Percentiles rank a stretch among this genome's conserved stretches.
phyloP scores from a whole-genome alignment of 495 filamentous ascomycete species.

The Podospora conica region DNA sequence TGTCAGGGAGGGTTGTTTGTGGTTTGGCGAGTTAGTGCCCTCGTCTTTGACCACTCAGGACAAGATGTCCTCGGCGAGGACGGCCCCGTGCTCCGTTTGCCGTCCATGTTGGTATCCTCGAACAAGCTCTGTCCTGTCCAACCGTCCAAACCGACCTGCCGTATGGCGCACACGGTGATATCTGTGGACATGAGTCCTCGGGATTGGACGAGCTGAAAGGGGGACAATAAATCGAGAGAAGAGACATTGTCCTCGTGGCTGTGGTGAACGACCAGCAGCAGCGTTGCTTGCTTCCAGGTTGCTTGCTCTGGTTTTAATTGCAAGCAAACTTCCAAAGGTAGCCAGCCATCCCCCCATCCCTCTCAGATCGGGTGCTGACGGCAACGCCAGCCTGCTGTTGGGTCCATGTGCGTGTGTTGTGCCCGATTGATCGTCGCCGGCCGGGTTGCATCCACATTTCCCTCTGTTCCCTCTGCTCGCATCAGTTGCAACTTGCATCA shows the following conservation, averaged over 20 bases:
- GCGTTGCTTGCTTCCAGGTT: neutral
- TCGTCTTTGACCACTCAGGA: conserved; percentile 2
- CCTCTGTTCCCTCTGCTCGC: neutral
- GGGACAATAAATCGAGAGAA: neutral
- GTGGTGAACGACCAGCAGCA: neutral
- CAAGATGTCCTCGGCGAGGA: neutral
- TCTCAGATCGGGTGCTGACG: neutral
- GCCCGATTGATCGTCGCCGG: neutral
- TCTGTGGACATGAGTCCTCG: neutral
- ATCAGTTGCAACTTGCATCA: neutral
- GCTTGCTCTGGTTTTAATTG: neutral
- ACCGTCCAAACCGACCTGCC: neutral
- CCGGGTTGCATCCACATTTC: neutral
- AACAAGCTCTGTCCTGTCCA: neutral
- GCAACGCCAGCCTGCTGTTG: neutral
- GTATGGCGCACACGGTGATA: neutral
- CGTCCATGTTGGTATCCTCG: neutral
- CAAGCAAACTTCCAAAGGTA: neutral
- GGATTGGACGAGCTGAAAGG: neutral
- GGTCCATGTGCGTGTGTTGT: neutral
- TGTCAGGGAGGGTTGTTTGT: conserved; percentile 1
- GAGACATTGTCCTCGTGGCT: neutral
- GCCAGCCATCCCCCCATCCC: neutral
- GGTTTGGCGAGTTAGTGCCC: conserved; percentile 7
- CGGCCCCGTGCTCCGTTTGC: neutral